Percentiles rank a stretch among this genome's conserved stretches.
These are phyloP conservation scores for Perkinsus olseni DNA, from an alignment of 169 alveolate species.

Conservation along the genomic window DNA sequence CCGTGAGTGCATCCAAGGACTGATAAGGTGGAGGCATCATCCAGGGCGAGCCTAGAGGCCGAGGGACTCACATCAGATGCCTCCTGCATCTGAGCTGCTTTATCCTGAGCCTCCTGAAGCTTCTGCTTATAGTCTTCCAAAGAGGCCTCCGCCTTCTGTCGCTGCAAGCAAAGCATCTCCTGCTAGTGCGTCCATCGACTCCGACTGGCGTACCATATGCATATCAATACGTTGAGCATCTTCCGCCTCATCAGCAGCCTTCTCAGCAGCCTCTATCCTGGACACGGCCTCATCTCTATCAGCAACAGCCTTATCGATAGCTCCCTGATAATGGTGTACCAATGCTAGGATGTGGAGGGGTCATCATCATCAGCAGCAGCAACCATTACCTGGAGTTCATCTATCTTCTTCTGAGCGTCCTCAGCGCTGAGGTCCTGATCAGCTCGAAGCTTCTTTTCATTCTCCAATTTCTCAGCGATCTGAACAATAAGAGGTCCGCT, in stretches of 20 bases:
- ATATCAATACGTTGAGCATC: not conserved
- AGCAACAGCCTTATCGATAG: not conserved
- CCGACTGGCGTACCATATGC: not conserved
- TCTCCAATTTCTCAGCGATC: not conserved
- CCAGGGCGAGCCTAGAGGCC: not conserved
- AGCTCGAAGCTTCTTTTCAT: not conserved
- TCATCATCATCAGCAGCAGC: no score
- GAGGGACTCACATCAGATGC: not conserved
- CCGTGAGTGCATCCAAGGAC: not conserved
- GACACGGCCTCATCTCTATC: not conserved
- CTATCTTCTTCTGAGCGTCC: not conserved
- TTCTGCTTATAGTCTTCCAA: not conserved
- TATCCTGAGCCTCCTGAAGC: not conserved
- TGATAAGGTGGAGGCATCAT: not conserved
- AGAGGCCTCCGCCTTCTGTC: not conserved
- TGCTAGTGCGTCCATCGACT: not conserved
- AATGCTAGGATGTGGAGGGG: not conserved
- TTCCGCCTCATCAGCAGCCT: conserved; percentile 1
- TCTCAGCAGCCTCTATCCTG: not conserved
- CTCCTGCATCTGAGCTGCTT: not conserved
- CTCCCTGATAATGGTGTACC: not conserved
- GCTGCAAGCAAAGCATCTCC: not conserved
- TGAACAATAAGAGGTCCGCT: no score
- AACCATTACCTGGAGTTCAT: not conserved
- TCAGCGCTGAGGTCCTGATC: not conserved